phyloP scores from a whole-genome alignment of 225 moss, liverwort and hornwort species.

The Anthoceros angustus region DNA sequence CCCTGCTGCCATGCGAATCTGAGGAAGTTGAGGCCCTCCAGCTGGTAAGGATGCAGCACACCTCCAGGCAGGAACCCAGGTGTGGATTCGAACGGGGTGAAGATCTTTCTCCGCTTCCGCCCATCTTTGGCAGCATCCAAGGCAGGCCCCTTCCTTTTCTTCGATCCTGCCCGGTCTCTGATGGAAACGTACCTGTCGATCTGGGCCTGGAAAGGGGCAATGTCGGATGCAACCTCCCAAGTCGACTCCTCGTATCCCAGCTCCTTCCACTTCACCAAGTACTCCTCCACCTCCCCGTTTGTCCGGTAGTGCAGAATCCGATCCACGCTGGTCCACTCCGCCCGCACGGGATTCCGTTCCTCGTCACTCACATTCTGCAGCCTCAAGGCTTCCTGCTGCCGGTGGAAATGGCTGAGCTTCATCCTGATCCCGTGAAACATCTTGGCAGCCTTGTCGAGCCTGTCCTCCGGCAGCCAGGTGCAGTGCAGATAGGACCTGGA shows the following conservation, averaged over 20 bases:
- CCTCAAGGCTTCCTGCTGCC: constrained; percentile 63
- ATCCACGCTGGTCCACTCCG: constrained; percentile 99
- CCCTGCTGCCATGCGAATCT: constrained; percentile 91
- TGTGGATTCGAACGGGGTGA: constrained; percentile 79
- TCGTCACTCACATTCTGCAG: constrained; percentile 80
- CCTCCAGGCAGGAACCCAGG: constrained; percentile 90
- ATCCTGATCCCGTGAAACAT: constrained; percentile 75
- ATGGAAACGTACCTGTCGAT: constrained; percentile 38
- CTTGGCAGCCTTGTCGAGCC: constrained; percentile 92
- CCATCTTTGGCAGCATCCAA: constrained; percentile 71
- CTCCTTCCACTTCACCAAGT: constrained; percentile 97
- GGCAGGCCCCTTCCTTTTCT: constrained; percentile 67
- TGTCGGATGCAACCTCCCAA: constrained; percentile 92
- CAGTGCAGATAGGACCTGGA: constrained; percentile 87
- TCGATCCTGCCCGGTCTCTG: constrained; percentile 34
- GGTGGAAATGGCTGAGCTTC: constrained; percentile 82
- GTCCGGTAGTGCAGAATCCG: constrained; percentile 81
- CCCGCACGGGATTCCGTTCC: constrained; percentile 81
- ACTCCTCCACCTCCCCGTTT: constrained; percentile 82
- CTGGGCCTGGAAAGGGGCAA: constrained; percentile 69
- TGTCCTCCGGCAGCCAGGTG: constrained; percentile 88
- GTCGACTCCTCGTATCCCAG: constrained; percentile 88
- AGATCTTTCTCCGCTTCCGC: constrained; percentile 68
- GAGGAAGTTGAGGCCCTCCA: constrained; percentile 88
- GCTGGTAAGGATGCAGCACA: constrained; percentile 82